These are phyloP conservation scores for Sphaerulina musiva DNA, from an alignment of 2,329 filamentous ascomycete species.

Conservation along the genomic window DNA sequence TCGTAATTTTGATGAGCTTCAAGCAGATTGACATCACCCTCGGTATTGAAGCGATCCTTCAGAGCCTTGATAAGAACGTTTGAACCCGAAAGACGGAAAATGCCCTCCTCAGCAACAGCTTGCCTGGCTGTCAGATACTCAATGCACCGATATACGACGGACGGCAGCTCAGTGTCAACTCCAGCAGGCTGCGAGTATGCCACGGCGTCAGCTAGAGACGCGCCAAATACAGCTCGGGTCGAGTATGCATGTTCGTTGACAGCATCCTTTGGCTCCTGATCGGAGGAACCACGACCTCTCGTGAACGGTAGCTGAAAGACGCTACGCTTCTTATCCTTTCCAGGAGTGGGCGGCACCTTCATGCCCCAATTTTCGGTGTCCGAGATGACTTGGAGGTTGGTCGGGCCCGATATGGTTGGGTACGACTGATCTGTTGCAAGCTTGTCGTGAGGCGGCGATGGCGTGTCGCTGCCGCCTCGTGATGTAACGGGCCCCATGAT, in stretches of 20 bases:
- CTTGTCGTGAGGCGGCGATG: slow-evolving; percentile 33
- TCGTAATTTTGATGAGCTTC: slow-evolving; percentile 78
- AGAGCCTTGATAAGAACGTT: slow-evolving; percentile 88
- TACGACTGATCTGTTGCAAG: slow-evolving; percentile 34
- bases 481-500: slow-evolving; percentile 39
- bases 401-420: slow-evolving; percentile 69
- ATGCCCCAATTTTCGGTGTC: slow-evolving; percentile 83
- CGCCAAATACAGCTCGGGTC: slow-evolving; percentile 64
- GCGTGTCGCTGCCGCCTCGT: slow-evolving; percentile 19
- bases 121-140: slow-evolving; percentile 83
- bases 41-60: slow-evolving; percentile 84
- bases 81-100: slow-evolving; percentile 94
- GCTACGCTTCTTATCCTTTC: slow-evolving; percentile 71
- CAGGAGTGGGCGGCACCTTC: slow-evolving; percentile 50
- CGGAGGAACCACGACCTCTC: slow-evolving; percentile 64
- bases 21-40: slow-evolving; percentile 84
- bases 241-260: slow-evolving; percentile 23
- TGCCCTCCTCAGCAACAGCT: slow-evolving; percentile 81
- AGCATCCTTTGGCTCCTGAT: slow-evolving; percentile 40
- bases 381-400: slow-evolving; percentile 75
- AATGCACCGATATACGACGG: slow-evolving; percentile 91
- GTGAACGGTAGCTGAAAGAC: slow-evolving; percentile 52
- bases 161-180: slow-evolving; percentile 69
- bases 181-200: slow-evolving; percentile 68
- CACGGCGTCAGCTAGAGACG: slow-evolving; percentile 77